phyloP scores from a whole-genome alignment of 352 stramenopile species.

The Globisporangium viniferum region DNA sequence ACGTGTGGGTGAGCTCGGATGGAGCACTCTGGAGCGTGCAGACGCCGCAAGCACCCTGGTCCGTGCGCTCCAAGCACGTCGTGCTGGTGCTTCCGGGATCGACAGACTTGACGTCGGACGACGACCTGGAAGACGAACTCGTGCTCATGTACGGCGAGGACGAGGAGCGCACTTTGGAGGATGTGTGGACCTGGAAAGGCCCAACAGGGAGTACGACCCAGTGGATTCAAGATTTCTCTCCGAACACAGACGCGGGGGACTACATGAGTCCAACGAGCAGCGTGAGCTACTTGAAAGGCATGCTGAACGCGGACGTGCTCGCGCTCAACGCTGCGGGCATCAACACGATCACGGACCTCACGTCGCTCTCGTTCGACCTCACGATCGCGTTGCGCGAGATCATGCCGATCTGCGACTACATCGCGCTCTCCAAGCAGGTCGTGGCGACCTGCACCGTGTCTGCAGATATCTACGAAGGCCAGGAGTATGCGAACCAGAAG shows the following conservation, averaged over 20 bases:
- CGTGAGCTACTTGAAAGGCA: slow-evolving; percentile 45
- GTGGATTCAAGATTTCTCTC: slow-evolving; percentile 54
- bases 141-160: slow-evolving; percentile 65
- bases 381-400: slow-evolving; percentile 44
- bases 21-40: slow-evolving; percentile 43
- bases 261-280: slow-evolving; percentile 50
- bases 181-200: slow-evolving; percentile 68
- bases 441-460: slow-evolving; percentile 50
- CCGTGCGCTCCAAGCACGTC: slow-evolving; percentile 51
- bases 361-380: slow-evolving; percentile 41
- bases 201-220: background rate
- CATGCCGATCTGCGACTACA: slow-evolving; percentile 75
- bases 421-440: slow-evolving; percentile 55
- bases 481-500: slow-evolving; percentile 36
- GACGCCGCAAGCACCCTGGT: slow-evolving; percentile 35
- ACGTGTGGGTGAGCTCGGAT: slow-evolving; percentile 60
- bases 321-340: slow-evolving; percentile 62
- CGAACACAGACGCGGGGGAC: slow-evolving; percentile 23
- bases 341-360: slow-evolving; percentile 79
- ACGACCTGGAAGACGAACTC: slow-evolving; percentile 47
- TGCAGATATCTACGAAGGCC: slow-evolving; percentile 40
- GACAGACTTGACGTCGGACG: slow-evolving; percentile 35
- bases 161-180: slow-evolving; percentile 48
- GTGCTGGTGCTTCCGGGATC: slow-evolving; percentile 38
- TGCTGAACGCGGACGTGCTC: slow-evolving; percentile 47